These are phyloP conservation scores for Penicillium odoratum DNA, from an alignment of 495 filamentous ascomycete species.

Conservation along the genomic window DNA sequence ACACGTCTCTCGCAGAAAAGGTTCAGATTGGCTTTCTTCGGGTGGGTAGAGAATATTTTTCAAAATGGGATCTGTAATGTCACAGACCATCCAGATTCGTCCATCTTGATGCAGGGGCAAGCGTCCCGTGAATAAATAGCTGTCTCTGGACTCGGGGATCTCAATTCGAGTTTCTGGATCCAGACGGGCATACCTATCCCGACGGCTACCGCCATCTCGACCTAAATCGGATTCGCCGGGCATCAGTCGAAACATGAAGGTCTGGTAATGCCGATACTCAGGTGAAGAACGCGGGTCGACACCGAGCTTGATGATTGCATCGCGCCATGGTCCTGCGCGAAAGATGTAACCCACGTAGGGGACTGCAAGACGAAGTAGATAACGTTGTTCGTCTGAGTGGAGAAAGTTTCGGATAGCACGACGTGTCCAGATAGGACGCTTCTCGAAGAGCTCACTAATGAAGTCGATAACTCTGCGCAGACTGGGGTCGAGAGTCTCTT, in stretches of 20 bases:
- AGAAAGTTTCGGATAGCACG: slow-evolving; percentile 70
- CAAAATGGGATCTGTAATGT: slow-evolving; percentile 69
- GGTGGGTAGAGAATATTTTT: slow-evolving; percentile 25
- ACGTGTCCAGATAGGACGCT: slow-evolving; percentile 84
- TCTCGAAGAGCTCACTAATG: slow-evolving; percentile 60
- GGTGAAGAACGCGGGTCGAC: slow-evolving; percentile 78
- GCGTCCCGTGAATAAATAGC: slow-evolving; percentile 80
- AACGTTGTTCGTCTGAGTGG: slow-evolving; percentile 46
- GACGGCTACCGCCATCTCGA: slow-evolving; percentile 67
- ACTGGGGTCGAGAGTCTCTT: slow-evolving; percentile 43
- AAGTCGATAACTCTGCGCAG: slow-evolving; percentile 60
- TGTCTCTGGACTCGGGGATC: slow-evolving; percentile 11
- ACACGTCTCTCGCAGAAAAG: slow-evolving; percentile 30
- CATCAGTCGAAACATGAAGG: slow-evolving; percentile 71
- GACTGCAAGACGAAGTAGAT: slow-evolving; percentile 61
- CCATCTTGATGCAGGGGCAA: slow-evolving; percentile 65
- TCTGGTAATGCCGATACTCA: slow-evolving; percentile 79
- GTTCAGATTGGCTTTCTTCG: not conserved
- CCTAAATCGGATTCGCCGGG: slow-evolving; percentile 80
- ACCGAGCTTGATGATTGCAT: slow-evolving; percentile 80
- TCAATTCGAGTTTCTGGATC: slow-evolving; percentile 11
- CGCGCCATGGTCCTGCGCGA: slow-evolving; percentile 84
- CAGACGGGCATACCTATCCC: slow-evolving; percentile 26
- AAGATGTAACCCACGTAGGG: slow-evolving; percentile 88
- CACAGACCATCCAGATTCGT: slow-evolving; percentile 90